phyloP scores from a whole-genome alignment of 1,284 basidiomycete species.

The Entoloma clypeatum region DNA sequence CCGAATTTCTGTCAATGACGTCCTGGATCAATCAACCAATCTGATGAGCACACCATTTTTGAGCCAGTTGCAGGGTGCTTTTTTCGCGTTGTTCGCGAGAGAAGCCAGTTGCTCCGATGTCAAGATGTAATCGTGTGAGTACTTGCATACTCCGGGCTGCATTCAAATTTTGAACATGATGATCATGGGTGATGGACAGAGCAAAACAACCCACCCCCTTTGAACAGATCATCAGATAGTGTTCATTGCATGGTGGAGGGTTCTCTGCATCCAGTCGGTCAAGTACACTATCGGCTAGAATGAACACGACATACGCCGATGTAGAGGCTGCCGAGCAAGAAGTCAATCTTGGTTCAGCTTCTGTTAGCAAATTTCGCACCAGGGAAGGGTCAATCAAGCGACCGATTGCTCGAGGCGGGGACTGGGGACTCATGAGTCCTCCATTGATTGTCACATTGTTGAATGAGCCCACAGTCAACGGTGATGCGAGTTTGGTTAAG shows the following conservation, averaged over 20 bases:
- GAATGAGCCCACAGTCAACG: constrained; percentile 38
- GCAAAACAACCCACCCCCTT: constrained; percentile 56
- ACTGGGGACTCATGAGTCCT: constrained; percentile 55
- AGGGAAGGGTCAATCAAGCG: constrained; percentile 52
- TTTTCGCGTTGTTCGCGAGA: constrained; percentile 69
- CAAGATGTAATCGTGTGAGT: constrained; percentile 72
- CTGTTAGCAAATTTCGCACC: constrained; percentile 31
- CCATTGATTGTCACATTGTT: constrained; percentile 40
- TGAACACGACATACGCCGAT: constrained; percentile 41
- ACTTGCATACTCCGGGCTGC: constrained; percentile 66
- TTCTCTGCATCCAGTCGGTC: constrained; percentile 41
- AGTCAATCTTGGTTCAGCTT: constrained; percentile 14
- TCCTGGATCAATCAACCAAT: neutral
- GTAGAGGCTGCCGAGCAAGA: constrained; percentile 39
- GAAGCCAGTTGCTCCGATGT: constrained; percentile 63
- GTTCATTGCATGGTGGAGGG: constrained; percentile 78
- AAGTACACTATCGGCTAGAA: constrained; percentile 12
- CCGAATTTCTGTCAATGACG: constrained; percentile 1
- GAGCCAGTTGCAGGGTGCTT: constrained; percentile 75
- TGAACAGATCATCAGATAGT: constrained; percentile 73
- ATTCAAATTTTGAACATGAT: constrained; percentile 11
- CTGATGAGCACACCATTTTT: constrained; percentile 53
- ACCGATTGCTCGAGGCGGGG: constrained; percentile 39
- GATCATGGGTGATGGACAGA: neutral
- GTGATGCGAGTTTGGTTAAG: constrained; percentile 41